Evolutionary conservation across 805 yeast species (phyloP).

Genomic region (Candida insectalens): DNA sequence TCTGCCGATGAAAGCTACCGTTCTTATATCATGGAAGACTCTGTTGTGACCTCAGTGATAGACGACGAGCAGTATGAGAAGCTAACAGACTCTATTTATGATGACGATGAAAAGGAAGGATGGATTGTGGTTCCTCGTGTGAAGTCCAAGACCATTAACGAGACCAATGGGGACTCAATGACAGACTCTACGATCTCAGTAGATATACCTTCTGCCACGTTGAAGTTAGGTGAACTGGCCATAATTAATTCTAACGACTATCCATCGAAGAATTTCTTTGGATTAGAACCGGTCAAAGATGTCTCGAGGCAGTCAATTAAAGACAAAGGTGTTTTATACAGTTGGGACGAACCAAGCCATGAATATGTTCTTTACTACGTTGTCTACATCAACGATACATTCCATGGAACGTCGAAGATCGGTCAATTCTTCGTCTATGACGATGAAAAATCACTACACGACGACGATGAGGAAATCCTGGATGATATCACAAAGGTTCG

Average conservation of each 20-base stretch:
- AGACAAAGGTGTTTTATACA: slow-evolving; percentile 7
- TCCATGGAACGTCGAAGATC: slow-evolving; percentile 17
- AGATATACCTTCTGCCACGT: background rate
- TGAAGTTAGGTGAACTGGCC: slow-evolving; percentile 16
- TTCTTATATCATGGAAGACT: slow-evolving; percentile 14
- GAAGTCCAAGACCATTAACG: background rate
- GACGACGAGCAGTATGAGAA: slow-evolving; percentile 20
- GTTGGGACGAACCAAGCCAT: slow-evolving; percentile 11
- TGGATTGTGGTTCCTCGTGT: slow-evolving; percentile 17
- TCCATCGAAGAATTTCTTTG: slow-evolving; percentile 13
- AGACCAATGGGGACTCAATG: background rate
- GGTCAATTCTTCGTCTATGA: slow-evolving; percentile 7
- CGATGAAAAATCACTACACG: background rate
- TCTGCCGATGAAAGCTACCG: slow-evolving; percentile 2
- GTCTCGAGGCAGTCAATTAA: slow-evolving; percentile 1
- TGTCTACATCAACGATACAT: slow-evolving; percentile 20
- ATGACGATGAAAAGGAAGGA: slow-evolving; percentile 19
- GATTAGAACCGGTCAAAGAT: slow-evolving; percentile 4
- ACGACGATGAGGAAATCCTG: background rate
- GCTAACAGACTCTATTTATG: slow-evolving; percentile 13
- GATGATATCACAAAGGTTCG: background rate
- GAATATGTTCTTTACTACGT: slow-evolving; percentile 19
- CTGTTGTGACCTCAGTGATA: slow-evolving; percentile 14
- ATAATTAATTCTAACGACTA: slow-evolving; percentile 16
- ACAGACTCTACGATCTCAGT: background rate